Evolutionary conservation across 441 rosid species (phyloP), one percentile per base, ranked within the genome.

Genomic region (Euphorbia corollata): DNA sequence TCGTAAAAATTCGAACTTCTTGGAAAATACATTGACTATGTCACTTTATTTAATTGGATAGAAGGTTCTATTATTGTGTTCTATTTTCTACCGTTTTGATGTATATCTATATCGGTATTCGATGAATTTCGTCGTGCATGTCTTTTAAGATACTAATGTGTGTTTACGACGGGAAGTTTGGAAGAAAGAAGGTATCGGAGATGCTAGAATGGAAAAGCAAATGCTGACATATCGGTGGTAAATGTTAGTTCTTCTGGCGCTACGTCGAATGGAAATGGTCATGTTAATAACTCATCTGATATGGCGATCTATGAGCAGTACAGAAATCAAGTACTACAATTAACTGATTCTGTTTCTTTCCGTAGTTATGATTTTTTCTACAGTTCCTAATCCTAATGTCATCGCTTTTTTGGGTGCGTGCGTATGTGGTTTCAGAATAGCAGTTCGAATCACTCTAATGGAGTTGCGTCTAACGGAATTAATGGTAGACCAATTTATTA

Each of bases 121-220:
- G 18, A 12, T 10, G 57, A 53, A 18, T 53, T 53, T 2, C 45
- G 22, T 56, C 43, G 11, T 50, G 64, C 61, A 71, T 67, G 23
- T 77, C 38, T 66, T 34, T 75, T 74, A 67, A 80, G 79, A 38
- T 71, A 80, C 73, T 78, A 47, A 78, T 71, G 75, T 75, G 73
- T 72, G 77, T 81, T 80, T 92, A 82, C 78, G 87, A 87, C 80
- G 83, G 75, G 73, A 87, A 90, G 97, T 90, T 92, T 84, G 94
- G 96, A 85, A 90, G 92, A 75, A 88, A 85, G 87, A 85, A 73
- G 79, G 32, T 62, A 4, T 10, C 66, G 10, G 51, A 19, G 84
- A 74, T 85, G 77, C 87, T n/a, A 84, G 71, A 79, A 24, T 63
- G 30, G 51, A 76, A 39, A 82, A 72, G 41, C 65, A 71, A 72